Percentiles rank a stretch among this genome's conserved stretches.
These are phyloP conservation scores for Phlyctochytrium arcticum DNA, from an alignment of 192 early-diverging fungal species.

Conservation along the genomic window DNA sequence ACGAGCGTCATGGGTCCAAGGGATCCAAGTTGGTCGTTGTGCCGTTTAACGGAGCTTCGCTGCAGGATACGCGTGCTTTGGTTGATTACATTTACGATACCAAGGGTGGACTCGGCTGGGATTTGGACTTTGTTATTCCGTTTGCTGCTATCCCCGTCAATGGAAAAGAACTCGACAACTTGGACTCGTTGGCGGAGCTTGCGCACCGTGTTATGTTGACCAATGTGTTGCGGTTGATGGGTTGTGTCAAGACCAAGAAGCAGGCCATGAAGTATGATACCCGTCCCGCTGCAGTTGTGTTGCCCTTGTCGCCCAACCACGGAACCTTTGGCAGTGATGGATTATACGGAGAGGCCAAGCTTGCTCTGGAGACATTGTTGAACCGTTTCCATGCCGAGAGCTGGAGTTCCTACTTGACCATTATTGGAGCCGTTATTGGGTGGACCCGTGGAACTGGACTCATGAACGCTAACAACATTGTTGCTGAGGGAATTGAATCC, in stretches of 20 bases:
- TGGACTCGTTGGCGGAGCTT: constrained; percentile 86
- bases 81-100: constrained; percentile 85
- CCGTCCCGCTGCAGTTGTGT: constrained; percentile 79
- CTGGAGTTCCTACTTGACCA: constrained; percentile 82
- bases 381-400: constrained; percentile 87
- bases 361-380: constrained; percentile 86
- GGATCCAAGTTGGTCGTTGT: constrained; percentile 81
- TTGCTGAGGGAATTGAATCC: constrained; percentile 83
- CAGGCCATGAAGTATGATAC: constrained; percentile 68
- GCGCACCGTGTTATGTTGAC: constrained; percentile 94
- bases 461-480: constrained; percentile 87
- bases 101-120: constrained; percentile 76
- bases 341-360: constrained; percentile 91
- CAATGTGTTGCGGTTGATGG: constrained; percentile 83
- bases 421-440: constrained; percentile 91
- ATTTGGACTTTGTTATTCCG: constrained; percentile 91
- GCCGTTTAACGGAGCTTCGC: constrained; percentile 91
- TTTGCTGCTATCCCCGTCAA: constrained; percentile 92
- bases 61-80: constrained; percentile 74
- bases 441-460: constrained; percentile 97
- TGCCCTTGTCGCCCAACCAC: constrained; percentile 96
- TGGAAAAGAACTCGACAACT: constrained; percentile 77
- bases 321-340: constrained; percentile 90
- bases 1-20: constrained; percentile 83
- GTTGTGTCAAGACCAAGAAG: constrained; percentile 82